Evolutionary conservation across 768 basidiomycete species (phyloP).

Genomic region (Russula foetens): DNA sequence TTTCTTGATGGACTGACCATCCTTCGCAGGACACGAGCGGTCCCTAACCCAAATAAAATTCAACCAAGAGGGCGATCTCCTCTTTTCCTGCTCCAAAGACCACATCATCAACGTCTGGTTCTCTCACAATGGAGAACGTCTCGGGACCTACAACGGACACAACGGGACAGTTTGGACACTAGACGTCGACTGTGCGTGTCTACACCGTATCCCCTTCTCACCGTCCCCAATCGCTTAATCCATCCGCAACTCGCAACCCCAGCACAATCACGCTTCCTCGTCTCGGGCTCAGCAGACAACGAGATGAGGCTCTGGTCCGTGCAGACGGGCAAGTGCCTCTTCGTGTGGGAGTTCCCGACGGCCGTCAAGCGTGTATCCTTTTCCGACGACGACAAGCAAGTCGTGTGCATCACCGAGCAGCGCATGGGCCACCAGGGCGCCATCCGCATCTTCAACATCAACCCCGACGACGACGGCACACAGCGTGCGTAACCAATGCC

Average conservation of each 20-base stretch:
- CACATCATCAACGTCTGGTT: slow-evolving; percentile 94
- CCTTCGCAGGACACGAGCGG: slow-evolving; percentile 79
- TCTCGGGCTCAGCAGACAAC: slow-evolving; percentile 94
- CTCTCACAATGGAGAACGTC: slow-evolving; percentile 92
- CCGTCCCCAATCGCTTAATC: background rate
- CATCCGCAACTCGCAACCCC: background rate
- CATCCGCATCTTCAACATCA: slow-evolving; percentile 84
- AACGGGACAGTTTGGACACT: slow-evolving; percentile 97
- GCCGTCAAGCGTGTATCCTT: slow-evolving; percentile 95
- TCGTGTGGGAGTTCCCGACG: slow-evolving; percentile 96
- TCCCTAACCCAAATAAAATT: slow-evolving; percentile 97
- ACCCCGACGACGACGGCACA: slow-evolving; percentile 71
- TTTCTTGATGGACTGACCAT: background rate
- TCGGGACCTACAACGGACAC: slow-evolving; percentile 94
- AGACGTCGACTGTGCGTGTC: slow-evolving; percentile 80
- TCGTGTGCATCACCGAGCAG: slow-evolving; percentile 95
- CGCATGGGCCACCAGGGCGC: slow-evolving; percentile 91
- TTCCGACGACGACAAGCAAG: slow-evolving; percentile 71
- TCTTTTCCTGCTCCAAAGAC: slow-evolving; percentile 96
- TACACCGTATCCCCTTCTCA: background rate
- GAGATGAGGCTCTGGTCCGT: slow-evolving; percentile 87
- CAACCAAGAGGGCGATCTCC: slow-evolving; percentile 91
- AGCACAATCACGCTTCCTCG: slow-evolving; percentile 80
- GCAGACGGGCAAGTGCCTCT: slow-evolving; percentile 83
- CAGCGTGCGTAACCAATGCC: slow-evolving; percentile 55